These are phyloP conservation scores for Metarhizium brunneum DNA, from an alignment of 2,329 filamentous ascomycete species.

Conservation along the genomic window DNA sequence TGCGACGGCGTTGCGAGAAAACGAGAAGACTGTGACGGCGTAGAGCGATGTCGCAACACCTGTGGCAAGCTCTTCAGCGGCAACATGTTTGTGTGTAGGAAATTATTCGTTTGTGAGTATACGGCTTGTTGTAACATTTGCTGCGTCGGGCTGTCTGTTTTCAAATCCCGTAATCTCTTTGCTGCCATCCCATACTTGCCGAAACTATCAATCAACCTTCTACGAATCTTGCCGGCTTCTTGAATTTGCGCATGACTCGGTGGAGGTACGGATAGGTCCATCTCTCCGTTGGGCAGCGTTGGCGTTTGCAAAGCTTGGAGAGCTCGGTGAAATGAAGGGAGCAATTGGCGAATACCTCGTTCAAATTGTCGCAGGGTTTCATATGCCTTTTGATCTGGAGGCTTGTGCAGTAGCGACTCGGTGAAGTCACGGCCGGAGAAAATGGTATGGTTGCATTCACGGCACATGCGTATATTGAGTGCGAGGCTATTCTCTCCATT, in stretches of 20 bases:
- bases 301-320: slow-evolving; percentile 59
- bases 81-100: slow-evolving; percentile 85
- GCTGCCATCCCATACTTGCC: slow-evolving; percentile 79
- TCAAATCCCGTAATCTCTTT: slow-evolving; percentile 69
- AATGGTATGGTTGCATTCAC: slow-evolving; percentile 63
- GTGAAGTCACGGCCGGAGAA: slow-evolving; percentile 67
- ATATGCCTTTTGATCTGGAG: slow-evolving; percentile 71
- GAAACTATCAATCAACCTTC: slow-evolving; percentile 80
- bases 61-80: slow-evolving; percentile 69
- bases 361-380: slow-evolving; percentile 81
- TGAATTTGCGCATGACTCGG: slow-evolving; percentile 60
- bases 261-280: slow-evolving; percentile 30
- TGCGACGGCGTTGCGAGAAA: slow-evolving; percentile 25
- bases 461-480: slow-evolving; percentile 84
- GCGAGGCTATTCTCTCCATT: slow-evolving; percentile 42
- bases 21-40: slow-evolving; percentile 18
- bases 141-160: slow-evolving; percentile 63
- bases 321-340: slow-evolving; percentile 77
- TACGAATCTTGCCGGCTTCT: slow-evolving; percentile 84
- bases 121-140: slow-evolving; percentile 69
- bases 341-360: slow-evolving; percentile 68
- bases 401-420: slow-evolving; percentile 56
- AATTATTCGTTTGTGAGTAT: slow-evolving; percentile 71
- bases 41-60: slow-evolving; percentile 42
- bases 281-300: slow-evolving; percentile 26